Percentiles rank a stretch among this genome's conserved stretches.
Conservation (phyloP, 139 green algal species). For the Tetradesmus obliquus region DNA sequence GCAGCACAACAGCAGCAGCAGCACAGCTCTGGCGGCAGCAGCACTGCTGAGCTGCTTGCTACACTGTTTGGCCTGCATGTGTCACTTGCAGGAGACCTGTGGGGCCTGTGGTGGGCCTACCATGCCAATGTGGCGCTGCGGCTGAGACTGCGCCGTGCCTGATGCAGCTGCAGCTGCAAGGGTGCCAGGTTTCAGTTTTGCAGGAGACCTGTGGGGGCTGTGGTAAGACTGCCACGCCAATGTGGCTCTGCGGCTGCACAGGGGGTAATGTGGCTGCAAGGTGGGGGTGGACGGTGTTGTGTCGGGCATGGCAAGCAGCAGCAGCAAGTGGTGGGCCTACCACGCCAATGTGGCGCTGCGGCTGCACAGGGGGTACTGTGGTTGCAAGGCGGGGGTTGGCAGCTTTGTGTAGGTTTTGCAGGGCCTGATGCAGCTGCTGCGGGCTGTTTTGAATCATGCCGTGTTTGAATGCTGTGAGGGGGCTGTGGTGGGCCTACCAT, state of each 20-base stretch:
- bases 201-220: too few species aligned
- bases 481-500: neutral
- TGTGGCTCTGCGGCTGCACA: neutral
- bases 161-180: neutral
- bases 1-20: neutral
- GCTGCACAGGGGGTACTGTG: neutral
- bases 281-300: too few species aligned
- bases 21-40: neutral
- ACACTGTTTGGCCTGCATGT: constrained; percentile 28
- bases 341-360: neutral
- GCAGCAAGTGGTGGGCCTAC: too few species aligned
- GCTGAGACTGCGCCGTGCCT: neutral
- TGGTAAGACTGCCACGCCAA: neutral
- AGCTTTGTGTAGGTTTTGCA: too few species aligned
- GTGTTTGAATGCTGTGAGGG: neutral
- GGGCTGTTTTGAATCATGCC: too few species aligned
- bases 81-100: neutral
- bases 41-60: neutral
- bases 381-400: too few species aligned
- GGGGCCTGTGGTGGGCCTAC: constrained; percentile 24
- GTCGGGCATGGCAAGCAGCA: too few species aligned
- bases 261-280: neutral
- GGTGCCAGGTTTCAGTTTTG: too few species aligned
- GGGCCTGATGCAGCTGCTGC: too few species aligned
- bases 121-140: constrained; percentile 1